Evolutionary conservation across 306 rosid species (phyloP), one percentile per base, ranked within the genome.

Genomic region (Sphenostylis stenocarpa): DNA sequence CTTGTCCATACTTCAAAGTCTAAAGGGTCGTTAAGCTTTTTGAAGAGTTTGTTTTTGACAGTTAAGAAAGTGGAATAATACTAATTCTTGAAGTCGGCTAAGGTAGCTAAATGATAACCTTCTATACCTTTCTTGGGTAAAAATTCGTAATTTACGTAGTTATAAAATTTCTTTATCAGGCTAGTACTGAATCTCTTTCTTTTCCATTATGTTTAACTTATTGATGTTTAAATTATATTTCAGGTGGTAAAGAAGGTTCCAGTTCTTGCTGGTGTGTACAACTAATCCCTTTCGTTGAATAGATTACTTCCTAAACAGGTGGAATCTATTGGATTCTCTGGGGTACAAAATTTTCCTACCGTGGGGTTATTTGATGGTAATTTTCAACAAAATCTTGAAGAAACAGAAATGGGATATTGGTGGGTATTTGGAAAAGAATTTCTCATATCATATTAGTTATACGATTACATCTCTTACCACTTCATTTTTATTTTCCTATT

Each of bases 261-360:
- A 0, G 98, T 94, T 81, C 97, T 94, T 82, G 95, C 93, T 72
- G 97, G 96, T 49, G 91, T 92, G 98, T 74, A 96, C 73, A 73
- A 90, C 98, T 4, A 97, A 94, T 88, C 96, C 98, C 83, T 92
- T 92, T 80, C 91, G 98, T 61, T 88, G 58, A 71, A 94, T 91
- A 97, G 97, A 87, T 71, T 70, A 72, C 94, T 91, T 77, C 90
- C 90, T 34, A 94, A 85, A 89, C 93, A 90, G 90, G 87, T 94
- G 81, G 97, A 91, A 79, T 86, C 97, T 58, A 85, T 89, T 48
- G 98, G 98, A 73, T 91, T 94, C 77, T 80, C 85, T 34, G 98
- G 97, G 77, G 98, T 94, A 72, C 98, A 94, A 84, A 91, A 90
- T 79, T 94, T 94, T 86, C 98, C 98, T n/a, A 91, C 98, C 7